phyloP scores from a whole-genome alignment of 2,329 filamentous ascomycete genomes.

The Penicillium paneum region DNA sequence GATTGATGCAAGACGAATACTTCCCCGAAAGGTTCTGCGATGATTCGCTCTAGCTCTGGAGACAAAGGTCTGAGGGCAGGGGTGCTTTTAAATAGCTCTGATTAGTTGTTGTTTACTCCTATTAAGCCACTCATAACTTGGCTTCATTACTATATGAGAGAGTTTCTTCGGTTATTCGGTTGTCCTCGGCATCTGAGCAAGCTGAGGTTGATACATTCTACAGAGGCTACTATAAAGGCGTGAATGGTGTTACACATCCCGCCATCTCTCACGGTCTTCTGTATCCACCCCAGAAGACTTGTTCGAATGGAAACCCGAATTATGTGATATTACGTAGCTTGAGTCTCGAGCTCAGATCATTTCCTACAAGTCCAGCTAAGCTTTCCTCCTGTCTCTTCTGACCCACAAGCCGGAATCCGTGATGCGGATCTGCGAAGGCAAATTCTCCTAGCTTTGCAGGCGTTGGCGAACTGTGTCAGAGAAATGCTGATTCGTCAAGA shows the following conservation, averaged over 20 bases:
- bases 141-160: background rate
- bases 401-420: background rate
- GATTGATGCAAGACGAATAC: background rate
- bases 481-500: background rate
- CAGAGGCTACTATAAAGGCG: background rate
- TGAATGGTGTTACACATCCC: background rate
- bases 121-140: background rate
- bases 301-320: background rate
- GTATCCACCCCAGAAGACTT: background rate
- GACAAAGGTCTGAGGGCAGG: background rate
- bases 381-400: background rate
- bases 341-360: background rate
- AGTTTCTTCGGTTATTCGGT: background rate
- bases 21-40: background rate
- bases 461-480: background rate
- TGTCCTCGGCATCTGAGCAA: background rate
- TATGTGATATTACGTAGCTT: conserved; percentile 1
- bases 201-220: background rate
- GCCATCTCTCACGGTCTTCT: too few species aligned
- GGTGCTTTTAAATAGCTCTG: background rate
- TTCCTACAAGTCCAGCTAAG: background rate
- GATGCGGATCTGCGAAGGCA: background rate
- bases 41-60: background rate
- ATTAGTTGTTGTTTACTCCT: background rate
- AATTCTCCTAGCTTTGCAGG: background rate